These are phyloP conservation scores for Hydnomerulius pinastri DNA, from an alignment of 768 basidiomycete species.

Conservation along the genomic window DNA sequence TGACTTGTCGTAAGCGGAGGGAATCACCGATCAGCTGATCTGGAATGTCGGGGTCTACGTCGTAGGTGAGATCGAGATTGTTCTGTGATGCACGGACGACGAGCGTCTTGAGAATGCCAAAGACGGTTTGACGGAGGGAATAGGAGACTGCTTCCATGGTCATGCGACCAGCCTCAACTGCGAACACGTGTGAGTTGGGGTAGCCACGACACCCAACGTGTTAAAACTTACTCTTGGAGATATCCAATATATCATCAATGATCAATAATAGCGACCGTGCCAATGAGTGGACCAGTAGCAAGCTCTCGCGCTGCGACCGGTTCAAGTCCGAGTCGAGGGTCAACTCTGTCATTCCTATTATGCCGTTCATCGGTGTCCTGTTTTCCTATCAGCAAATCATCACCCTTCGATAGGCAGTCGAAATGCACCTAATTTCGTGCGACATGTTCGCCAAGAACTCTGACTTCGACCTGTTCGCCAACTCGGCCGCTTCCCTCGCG, in stretches of 20 bases:
- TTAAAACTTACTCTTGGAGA: constrained; percentile 87
- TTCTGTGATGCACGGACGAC: constrained; percentile 97
- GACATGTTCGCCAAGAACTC: constrained; percentile 99
- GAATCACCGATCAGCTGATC: constrained; percentile 98
- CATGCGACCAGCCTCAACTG: constrained; percentile 99
- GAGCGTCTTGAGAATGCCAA: constrained; percentile 96
- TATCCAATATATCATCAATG: constrained; percentile 99
- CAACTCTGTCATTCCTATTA: constrained; percentile 99
- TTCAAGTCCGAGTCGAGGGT: constrained; percentile 97
- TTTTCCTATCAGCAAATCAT: constrained; percentile 9
- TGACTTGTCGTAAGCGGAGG: constrained; percentile 89
- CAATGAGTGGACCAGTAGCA: constrained; percentile 92
- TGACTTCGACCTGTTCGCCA: constrained; percentile 96
- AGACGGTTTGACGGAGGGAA: constrained; percentile 94
- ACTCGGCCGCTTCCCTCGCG: constrained; percentile 93
- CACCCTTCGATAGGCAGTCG: background rate
- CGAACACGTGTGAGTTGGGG: constrained; percentile 11
- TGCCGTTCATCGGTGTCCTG: constrained; percentile 99
- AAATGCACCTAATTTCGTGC: constrained; percentile 89
- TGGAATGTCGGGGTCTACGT: constrained; percentile 93
- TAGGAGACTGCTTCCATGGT: constrained; percentile 99
- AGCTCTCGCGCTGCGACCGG: constrained; percentile 90
- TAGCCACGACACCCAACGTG: background rate
- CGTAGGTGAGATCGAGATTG: constrained; percentile 93
- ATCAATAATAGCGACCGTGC: constrained; percentile 92